A percentile compares a stretch with the other conserved stretches of the same genome.
Conservation (phyloP, 176 grass and related monocot species). For the Raddia distichophylla region DNA sequence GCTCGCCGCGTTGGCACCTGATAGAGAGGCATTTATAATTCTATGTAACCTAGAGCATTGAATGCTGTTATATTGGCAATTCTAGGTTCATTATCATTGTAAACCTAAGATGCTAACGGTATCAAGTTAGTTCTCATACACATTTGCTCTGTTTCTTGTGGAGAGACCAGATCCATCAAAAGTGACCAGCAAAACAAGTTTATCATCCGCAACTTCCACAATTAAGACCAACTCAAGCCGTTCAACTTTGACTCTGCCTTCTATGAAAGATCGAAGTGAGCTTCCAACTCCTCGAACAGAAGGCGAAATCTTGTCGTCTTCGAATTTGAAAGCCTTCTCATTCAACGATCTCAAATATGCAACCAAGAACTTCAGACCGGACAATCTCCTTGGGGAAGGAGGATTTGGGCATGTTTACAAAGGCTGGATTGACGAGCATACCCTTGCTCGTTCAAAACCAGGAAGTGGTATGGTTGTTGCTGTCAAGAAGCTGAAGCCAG, state of each 20-base stretch:
- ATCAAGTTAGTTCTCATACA: conserved; percentile 33
- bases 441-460: conserved; percentile 64
- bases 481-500: conserved; percentile 91
- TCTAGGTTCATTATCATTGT: conserved; percentile 1
- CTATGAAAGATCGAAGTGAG: conserved; percentile 57
- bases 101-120: background rate
- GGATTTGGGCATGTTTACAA: conserved; percentile 92
- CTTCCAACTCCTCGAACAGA: conserved; percentile 66
- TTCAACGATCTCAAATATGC: conserved; percentile 79
- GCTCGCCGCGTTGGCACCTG: background rate
- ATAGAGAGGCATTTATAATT: background rate
- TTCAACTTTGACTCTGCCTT: conserved; percentile 68
- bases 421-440: conserved; percentile 93
- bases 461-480: conserved; percentile 82
- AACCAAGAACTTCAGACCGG: conserved; percentile 78
- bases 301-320: conserved; percentile 77
- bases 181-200: conserved; percentile 70
- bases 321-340: conserved; percentile 81
- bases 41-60: background rate
- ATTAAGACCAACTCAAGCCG: conserved; percentile 55
- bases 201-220: conserved; percentile 57
- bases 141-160: conserved; percentile 35
- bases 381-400: conserved; percentile 91
- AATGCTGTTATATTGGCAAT: background rate
- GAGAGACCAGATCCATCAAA: conserved; percentile 62